Evolutionary conservation across 2,329 filamentous ascomycete genomes (phyloP).

Genomic region (Verticillium zaregamsianum): DNA sequence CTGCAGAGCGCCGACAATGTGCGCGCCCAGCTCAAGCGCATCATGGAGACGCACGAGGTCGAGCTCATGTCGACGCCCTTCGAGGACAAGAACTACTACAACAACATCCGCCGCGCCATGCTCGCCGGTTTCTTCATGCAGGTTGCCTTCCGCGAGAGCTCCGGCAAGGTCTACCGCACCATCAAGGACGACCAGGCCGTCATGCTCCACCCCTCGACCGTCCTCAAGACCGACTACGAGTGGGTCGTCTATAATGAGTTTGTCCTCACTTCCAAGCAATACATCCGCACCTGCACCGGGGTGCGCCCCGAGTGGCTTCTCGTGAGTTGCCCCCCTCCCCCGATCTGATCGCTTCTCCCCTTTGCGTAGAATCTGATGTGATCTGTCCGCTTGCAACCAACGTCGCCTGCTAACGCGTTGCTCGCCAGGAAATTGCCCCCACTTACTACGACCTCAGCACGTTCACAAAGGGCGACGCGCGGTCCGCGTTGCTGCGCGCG

Average conservation of each 20-base stretch:
- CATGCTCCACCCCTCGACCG: conserved; percentile 87
- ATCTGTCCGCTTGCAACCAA: too few relatives aligned
- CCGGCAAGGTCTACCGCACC: conserved; percentile 87
- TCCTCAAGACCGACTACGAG: conserved; percentile 81
- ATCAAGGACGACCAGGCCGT: conserved; percentile 97
- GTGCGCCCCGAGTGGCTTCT: conserved; percentile 93
- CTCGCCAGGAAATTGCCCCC: conserved; percentile 79
- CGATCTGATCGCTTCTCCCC: neutral
- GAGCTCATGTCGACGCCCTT: conserved; percentile 87
- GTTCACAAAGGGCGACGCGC: conserved; percentile 85
- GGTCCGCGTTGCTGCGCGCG: conserved; percentile 57
- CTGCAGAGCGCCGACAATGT: conserved; percentile 93
- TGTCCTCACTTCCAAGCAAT: conserved; percentile 96
- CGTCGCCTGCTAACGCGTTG: neutral
- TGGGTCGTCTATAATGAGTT: conserved; percentile 99
- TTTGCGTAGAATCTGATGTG: neutral
- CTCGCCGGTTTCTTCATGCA: conserved; percentile 99
- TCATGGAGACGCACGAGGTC: conserved; percentile 90
- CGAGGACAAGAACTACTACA: conserved; percentile 96
- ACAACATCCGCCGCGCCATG: conserved; percentile 89
- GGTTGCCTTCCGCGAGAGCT: conserved; percentile 87
- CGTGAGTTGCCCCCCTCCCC: conserved; percentile 44
- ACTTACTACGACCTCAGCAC: conserved; percentile 82
- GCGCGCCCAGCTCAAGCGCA: conserved; percentile 82
- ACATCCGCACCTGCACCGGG: conserved; percentile 88